phyloP scores from a whole-genome alignment of 768 basidiomycete species.

The Mycena vulgaris region DNA sequence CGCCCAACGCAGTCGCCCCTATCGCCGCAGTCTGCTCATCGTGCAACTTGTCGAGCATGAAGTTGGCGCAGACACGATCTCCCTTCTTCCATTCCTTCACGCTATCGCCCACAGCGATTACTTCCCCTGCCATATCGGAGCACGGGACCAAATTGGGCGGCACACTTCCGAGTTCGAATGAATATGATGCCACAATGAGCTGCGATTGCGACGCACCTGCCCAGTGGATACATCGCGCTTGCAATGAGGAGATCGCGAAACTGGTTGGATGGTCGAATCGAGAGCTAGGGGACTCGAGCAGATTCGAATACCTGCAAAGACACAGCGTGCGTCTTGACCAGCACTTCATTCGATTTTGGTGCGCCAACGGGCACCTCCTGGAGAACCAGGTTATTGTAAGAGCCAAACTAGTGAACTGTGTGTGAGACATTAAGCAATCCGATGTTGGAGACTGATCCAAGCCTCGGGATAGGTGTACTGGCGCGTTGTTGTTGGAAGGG shows the following conservation, averaged over 20 bases:
- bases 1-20: slow-evolving; percentile 58
- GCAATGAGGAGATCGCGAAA: slow-evolving; percentile 67
- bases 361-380: slow-evolving; percentile 45
- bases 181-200: background rate
- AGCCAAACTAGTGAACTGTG: slow-evolving; percentile 31
- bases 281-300: background rate
- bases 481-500: slow-evolving; percentile 57
- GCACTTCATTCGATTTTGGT: slow-evolving; percentile 64
- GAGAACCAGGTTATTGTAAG: slow-evolving; percentile 45
- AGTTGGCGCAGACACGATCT: slow-evolving; percentile 71
- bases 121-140: slow-evolving; percentile 66
- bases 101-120: slow-evolving; percentile 63
- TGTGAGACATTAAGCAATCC: background rate
- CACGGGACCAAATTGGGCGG: slow-evolving; percentile 52
- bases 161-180: slow-evolving; percentile 18
- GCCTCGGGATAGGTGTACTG: slow-evolving; percentile 31
- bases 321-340: slow-evolving; percentile 69
- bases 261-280: slow-evolving; percentile 39
- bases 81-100: slow-evolving; percentile 66
- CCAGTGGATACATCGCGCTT: slow-evolving; percentile 55
- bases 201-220: slow-evolving; percentile 40
- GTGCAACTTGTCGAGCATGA: slow-evolving; percentile 62
- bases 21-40: slow-evolving; percentile 56
- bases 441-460: background rate
- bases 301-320: slow-evolving; percentile 61